These are phyloP conservation scores for Myxozyma udenii DNA, from an alignment of 805 yeast genomes.

Conservation along the genomic window DNA sequence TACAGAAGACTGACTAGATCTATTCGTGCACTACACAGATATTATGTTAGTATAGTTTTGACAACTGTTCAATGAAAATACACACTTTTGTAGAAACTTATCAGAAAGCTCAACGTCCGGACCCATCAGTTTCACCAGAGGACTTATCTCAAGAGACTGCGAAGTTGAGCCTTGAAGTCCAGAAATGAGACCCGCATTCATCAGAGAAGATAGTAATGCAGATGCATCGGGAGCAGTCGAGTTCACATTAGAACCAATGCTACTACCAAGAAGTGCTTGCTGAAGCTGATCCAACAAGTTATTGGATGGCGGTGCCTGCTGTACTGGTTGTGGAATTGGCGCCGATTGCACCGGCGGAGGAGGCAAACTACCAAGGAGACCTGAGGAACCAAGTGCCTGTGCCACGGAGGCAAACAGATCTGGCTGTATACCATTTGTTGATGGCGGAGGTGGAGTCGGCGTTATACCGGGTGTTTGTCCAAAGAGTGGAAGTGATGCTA, in stretches of 20 bases:
- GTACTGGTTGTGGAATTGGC: not conserved
- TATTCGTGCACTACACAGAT: conserved; percentile 33
- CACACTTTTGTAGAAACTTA: conserved; percentile 33
- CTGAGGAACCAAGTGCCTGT: conserved; percentile 7
- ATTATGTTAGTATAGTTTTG: no score
- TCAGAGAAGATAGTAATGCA: conserved; percentile 29
- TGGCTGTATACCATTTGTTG: conserved; percentile 4
- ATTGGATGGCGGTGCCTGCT: not conserved
- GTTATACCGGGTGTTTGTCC: conserved; percentile 8
- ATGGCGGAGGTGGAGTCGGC: not conserved
- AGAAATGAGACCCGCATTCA: conserved; percentile 34
- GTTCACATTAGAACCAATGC: not conserved
- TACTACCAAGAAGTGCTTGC: not conserved
- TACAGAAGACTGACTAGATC: conserved; percentile 45
- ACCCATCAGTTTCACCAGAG: conserved; percentile 14
- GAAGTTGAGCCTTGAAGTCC: not conserved
- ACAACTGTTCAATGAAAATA: no score
- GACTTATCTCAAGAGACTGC: not conserved
- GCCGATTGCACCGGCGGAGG: conserved; percentile 2
- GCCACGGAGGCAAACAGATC: conserved; percentile 19
- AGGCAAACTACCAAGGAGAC: not conserved
- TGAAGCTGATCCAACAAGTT: not conserved
- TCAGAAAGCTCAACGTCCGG: conserved; percentile 36
- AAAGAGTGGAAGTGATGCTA: not conserved
- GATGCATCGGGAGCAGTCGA: conserved; percentile 16